Conservation (phyloP, 805 yeast species). For the Ogataea ramenticola region DNA sequence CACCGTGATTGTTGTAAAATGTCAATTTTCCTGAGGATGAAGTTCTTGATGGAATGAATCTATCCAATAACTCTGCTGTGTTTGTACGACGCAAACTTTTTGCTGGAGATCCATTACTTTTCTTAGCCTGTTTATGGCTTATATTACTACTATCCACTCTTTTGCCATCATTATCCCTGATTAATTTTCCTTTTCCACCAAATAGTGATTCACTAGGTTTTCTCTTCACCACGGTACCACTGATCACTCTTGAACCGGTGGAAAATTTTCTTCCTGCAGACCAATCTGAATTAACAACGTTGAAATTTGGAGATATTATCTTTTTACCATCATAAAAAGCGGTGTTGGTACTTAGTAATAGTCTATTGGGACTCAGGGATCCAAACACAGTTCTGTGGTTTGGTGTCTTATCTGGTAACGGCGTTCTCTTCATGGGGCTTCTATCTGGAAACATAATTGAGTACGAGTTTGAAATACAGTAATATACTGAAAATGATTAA, state of each 20-base stretch:
- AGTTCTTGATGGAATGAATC: constrained; percentile 56
- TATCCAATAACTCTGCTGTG: constrained; percentile 36
- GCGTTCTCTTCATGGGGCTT: not conserved
- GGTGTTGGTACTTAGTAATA: constrained; percentile 11
- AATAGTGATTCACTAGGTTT: not conserved
- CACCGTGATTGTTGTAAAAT: constrained; percentile 16
- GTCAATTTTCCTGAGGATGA: constrained; percentile 40
- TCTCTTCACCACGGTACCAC: not conserved
- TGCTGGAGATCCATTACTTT: constrained; percentile 10
- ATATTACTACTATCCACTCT: constrained; percentile 3
- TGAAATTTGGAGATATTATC: constrained; percentile 26
- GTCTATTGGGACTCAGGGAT: constrained; percentile 20
- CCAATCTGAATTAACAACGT: constrained; percentile 29
- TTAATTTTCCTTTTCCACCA: constrained; percentile 1
- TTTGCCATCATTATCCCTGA: not conserved
- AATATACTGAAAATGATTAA: too few relatives aligned
- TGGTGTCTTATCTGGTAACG: not conserved
- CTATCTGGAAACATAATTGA: too few relatives aligned
- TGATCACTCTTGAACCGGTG: not conserved
- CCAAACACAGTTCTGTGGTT: constrained; percentile 26
- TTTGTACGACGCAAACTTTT: constrained; percentile 22
- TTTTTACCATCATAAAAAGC: constrained; percentile 21
- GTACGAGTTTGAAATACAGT: too few relatives aligned
- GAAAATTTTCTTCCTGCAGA: constrained; percentile 5
- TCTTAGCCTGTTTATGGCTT: not conserved